These are phyloP conservation scores for Globisporangium solare DNA, from an alignment of 352 stramenopile species.

Conservation along the genomic window DNA sequence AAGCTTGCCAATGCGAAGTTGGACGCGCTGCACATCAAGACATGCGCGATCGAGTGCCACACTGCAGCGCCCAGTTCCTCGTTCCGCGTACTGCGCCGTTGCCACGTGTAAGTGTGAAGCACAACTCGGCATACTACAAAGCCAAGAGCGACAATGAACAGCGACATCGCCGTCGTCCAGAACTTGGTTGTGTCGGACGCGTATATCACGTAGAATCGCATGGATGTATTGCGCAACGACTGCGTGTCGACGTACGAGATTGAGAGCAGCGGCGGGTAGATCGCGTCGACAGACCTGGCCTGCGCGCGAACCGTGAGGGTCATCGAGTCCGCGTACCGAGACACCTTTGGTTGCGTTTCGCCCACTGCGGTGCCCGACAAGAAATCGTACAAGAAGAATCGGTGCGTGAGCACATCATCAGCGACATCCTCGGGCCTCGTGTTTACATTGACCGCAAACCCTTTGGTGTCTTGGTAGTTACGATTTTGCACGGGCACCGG, in stretches of 20 bases:
- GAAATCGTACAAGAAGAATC: constrained; percentile 92
- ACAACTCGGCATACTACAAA: constrained; percentile 53
- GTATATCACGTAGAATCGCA: constrained; percentile 86
- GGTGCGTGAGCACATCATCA: constrained; percentile 86
- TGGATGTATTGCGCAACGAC: constrained; percentile 11
- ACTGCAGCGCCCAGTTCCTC: constrained; percentile 49
- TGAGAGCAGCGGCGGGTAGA: constrained; percentile 73
- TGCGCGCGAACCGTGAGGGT: constrained; percentile 61
- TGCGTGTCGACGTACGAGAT: constrained; percentile 73
- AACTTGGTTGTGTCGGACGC: constrained; percentile 74
- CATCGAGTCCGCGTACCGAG: constrained; percentile 72
- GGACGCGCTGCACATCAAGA: constrained; percentile 32
- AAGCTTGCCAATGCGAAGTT: constrained; percentile 43
- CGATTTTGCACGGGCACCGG: constrained; percentile 86
- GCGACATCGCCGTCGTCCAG: constrained; percentile 65
- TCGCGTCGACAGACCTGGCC: constrained; percentile 29
- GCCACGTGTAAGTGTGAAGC: constrained; percentile 85
- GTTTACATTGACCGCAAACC: constrained; percentile 82
- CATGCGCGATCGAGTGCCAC: constrained; percentile 37
- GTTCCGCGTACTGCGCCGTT: constrained; percentile 70
- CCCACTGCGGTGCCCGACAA: constrained; percentile 49
- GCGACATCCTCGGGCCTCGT: constrained; percentile 31
- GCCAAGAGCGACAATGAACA: constrained; percentile 66
- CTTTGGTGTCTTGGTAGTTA: constrained; percentile 69
- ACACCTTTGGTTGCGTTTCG: constrained; percentile 42